A percentile compares a stretch with the other conserved stretches of the same genome.
These are phyloP conservation scores for Bruguiera parviflora DNA, from an alignment of 345 rosid genomes.

Conservation along the genomic window DNA sequence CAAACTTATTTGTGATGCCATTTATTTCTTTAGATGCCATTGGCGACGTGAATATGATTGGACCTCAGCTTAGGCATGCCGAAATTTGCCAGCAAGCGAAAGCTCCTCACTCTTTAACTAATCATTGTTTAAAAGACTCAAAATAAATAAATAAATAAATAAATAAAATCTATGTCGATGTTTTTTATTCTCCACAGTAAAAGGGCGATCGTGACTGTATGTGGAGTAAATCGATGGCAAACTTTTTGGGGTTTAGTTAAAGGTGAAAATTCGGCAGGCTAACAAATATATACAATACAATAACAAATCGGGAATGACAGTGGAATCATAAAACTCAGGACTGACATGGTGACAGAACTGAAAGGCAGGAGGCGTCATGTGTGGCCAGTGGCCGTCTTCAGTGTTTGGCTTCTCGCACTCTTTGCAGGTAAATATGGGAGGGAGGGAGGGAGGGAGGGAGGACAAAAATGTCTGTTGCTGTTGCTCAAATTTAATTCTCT, in stretches of 20 bases:
- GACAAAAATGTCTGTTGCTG: constrained; percentile 18
- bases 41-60: too few relatives aligned
- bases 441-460: too few relatives aligned
- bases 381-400: too few relatives aligned
- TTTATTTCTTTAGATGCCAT: too few relatives aligned
- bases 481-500: constrained; percentile 11
- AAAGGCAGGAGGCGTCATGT: constrained; percentile 1
- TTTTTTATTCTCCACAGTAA: constrained; percentile 20
- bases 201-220: constrained; percentile 47
- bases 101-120: too few relatives aligned
- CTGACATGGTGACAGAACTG: constrained; percentile 21
- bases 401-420: background rate
- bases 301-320: constrained; percentile 18
- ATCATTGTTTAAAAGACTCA: too few relatives aligned
- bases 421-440: background rate
- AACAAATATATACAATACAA: background rate
- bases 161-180: too few relatives aligned
- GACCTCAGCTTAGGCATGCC: too few relatives aligned
- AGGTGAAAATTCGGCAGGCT: constrained; percentile 37
- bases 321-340: constrained; percentile 18
- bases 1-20: too few relatives aligned
- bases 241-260: constrained; percentile 46
- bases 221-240: constrained; percentile 21
- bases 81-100: too few relatives aligned
- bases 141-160: too few relatives aligned